phyloP scores from a whole-genome alignment of 768 basidiomycete species.

The Amanita jacksonii region DNA sequence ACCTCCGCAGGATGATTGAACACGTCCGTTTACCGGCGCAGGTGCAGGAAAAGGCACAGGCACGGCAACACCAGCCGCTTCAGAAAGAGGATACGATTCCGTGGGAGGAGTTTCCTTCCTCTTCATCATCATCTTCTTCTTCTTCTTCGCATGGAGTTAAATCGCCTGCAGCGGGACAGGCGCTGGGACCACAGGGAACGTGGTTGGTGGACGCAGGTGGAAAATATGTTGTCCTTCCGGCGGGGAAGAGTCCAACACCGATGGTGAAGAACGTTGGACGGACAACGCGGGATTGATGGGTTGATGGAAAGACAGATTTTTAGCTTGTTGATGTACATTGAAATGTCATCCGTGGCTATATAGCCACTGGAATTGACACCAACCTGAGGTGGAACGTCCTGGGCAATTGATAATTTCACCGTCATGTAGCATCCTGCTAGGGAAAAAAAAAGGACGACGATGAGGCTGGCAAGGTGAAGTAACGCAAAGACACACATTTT shows the following conservation, averaged over 20 bases:
- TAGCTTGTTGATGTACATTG: no score
- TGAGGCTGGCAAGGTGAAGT: no score
- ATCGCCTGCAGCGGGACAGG: background rate
- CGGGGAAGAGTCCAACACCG: background rate
- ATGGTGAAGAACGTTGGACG: background rate
- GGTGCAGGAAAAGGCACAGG: background rate
- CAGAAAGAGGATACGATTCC: constrained; percentile 1
- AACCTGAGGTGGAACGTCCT: no score
- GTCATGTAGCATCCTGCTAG: no score
- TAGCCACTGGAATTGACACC: no score
- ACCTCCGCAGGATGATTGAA: background rate
- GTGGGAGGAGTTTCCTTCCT: background rate
- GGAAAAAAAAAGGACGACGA: no score
- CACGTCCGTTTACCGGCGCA: no score
- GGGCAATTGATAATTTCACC: no score
- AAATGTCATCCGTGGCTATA: no score
- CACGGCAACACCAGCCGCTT: background rate
- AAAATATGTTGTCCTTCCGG: background rate
- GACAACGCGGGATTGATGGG: background rate
- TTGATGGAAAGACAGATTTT: background rate
- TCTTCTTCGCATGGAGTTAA: no score
- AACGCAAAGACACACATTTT: no score
- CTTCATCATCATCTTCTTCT: no score
- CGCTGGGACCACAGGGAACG: background rate
- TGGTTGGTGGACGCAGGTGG: constrained; percentile 2